phyloP scores from a whole-genome alignment of 2,329 filamentous ascomycete species.

The Cladosporium velox region DNA sequence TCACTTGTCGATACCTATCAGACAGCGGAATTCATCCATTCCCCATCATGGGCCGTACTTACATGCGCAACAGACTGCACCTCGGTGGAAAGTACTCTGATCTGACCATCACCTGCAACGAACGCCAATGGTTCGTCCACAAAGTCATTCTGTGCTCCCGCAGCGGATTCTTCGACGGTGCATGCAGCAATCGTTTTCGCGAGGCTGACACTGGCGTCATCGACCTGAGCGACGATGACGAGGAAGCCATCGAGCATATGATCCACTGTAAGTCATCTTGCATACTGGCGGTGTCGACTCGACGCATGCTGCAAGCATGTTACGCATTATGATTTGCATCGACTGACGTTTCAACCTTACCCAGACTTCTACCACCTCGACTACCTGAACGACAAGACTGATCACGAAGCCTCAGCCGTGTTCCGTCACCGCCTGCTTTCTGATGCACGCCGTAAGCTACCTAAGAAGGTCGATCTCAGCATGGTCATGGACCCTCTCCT shows the following conservation, averaged over 20 bases:
- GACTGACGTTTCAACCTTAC: conserved; percentile 12
- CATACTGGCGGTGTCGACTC: conserved; percentile 2
- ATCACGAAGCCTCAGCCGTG: conserved; percentile 32
- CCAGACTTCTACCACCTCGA: conserved; percentile 43
- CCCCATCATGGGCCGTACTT: conserved; percentile 28
- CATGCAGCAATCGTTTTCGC: conserved; percentile 39
- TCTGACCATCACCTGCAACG: conserved; percentile 50
- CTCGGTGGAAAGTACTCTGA: conserved; percentile 49
- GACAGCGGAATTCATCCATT: conserved; percentile 21
- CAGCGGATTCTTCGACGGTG: conserved; percentile 48
- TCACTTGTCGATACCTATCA: conserved; percentile 14
- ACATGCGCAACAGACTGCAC: conserved; percentile 35
- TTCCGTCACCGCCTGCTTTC: conserved; percentile 38
- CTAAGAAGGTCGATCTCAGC: conserved; percentile 38
- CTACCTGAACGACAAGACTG: conserved; percentile 34
- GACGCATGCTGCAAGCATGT: conserved; percentile 7
- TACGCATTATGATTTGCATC: background rate
- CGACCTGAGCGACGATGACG: conserved; percentile 42
- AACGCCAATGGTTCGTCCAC: conserved; percentile 50
- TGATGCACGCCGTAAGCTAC: conserved; percentile 30
- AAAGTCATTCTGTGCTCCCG: conserved; percentile 52
- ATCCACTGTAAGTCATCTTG: conserved; percentile 38
- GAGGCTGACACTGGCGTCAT: conserved; percentile 39
- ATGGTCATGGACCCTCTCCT: conserved; percentile 41
- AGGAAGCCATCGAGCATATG: conserved; percentile 43